A percentile compares a stretch with the other conserved stretches of the same genome.
phyloP scores from a whole-genome alignment of 352 stramenopile species.

The Halophytophthora polymorphica region DNA sequence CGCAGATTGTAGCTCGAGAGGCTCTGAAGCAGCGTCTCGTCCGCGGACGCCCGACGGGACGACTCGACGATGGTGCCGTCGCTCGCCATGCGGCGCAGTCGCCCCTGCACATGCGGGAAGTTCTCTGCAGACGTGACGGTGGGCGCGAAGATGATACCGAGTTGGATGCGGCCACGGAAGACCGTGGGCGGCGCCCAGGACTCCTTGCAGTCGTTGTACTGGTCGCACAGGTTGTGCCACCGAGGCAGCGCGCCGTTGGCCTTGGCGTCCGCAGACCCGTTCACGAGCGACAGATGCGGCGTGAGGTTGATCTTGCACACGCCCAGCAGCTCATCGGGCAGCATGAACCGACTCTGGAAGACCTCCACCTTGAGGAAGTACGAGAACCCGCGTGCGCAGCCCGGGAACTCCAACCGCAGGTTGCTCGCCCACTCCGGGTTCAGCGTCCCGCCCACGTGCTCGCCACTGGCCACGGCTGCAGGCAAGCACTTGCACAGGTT shows the following conservation, averaged over 20 bases:
- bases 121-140: conserved; percentile 51
- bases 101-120: conserved; percentile 46
- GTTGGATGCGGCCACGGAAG: conserved; percentile 73
- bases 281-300: conserved; percentile 76
- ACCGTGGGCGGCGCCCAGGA: conserved; percentile 82
- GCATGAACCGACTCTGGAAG: conserved; percentile 84
- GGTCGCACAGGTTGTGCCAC: conserved; percentile 86
- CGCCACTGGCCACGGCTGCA: conserved; percentile 6
- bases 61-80: conserved; percentile 23
- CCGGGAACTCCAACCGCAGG: conserved; percentile 71
- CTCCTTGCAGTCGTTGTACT: conserved; percentile 85
- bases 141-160: conserved; percentile 76
- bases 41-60: conserved; percentile 23
- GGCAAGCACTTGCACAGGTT: conserved; percentile 62
- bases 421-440: conserved; percentile 74
- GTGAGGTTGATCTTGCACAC: conserved; percentile 86
- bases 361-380: conserved; percentile 82
- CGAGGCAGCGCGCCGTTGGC: conserved; percentile 73
- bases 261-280: conserved; percentile 76
- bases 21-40: conserved; percentile 54
- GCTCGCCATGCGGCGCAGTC: conserved; percentile 33
- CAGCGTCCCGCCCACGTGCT: conserved; percentile 29
- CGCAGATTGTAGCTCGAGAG: conserved; percentile 58
- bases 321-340: conserved; percentile 69
- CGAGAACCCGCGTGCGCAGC: conserved; percentile 65